Percentiles rank a stretch among this genome's conserved stretches.
Evolutionary conservation across 495 filamentous ascomycete species (phyloP).

Genomic region (Tricharina praecox): DNA sequence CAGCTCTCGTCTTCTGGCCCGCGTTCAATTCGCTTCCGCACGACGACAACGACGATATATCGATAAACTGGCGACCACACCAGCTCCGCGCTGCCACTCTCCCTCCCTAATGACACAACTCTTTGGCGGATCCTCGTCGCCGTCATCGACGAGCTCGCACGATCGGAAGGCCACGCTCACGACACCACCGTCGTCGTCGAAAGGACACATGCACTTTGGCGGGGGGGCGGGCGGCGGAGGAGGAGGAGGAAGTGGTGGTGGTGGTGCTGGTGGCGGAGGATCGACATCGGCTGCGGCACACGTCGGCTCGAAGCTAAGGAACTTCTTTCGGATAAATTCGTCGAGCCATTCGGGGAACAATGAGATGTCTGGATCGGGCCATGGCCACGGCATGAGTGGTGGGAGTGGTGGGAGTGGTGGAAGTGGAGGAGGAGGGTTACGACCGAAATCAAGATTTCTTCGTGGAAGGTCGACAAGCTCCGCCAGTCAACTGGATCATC

Average conservation of each 20-base stretch:
- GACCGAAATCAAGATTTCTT: constrained; percentile 36
- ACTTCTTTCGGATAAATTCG: constrained; percentile 93
- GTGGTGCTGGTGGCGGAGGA: constrained; percentile 15
- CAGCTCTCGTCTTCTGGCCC: too few relatives aligned
- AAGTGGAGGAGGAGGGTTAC: too few relatives aligned
- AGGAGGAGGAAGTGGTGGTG: constrained; percentile 17
- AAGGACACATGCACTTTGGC: background rate
- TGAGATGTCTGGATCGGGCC: too few relatives aligned
- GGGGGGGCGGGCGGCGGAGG: constrained; percentile 11
- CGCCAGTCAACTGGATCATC: constrained; percentile 84
- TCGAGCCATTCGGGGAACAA: constrained; percentile 36
- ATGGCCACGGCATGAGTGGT: too few relatives aligned
- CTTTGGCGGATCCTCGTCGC: constrained; percentile 27
- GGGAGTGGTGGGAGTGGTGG: too few relatives aligned
- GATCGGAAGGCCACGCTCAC: constrained; percentile 24
- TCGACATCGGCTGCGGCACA: constrained; percentile 26
- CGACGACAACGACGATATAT: background rate
- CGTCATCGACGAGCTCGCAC: constrained; percentile 7
- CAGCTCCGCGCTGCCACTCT: too few relatives aligned
- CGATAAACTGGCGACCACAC: background rate
- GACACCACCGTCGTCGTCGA: constrained; percentile 5
- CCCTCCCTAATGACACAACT: constrained; percentile 27
- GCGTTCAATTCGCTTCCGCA: too few relatives aligned
- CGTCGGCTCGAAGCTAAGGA: constrained; percentile 61
- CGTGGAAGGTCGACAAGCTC: constrained; percentile 59